Evolutionary conservation across 2,329 filamentous ascomycete species (phyloP).

Genomic region (Amphichorda felina): DNA sequence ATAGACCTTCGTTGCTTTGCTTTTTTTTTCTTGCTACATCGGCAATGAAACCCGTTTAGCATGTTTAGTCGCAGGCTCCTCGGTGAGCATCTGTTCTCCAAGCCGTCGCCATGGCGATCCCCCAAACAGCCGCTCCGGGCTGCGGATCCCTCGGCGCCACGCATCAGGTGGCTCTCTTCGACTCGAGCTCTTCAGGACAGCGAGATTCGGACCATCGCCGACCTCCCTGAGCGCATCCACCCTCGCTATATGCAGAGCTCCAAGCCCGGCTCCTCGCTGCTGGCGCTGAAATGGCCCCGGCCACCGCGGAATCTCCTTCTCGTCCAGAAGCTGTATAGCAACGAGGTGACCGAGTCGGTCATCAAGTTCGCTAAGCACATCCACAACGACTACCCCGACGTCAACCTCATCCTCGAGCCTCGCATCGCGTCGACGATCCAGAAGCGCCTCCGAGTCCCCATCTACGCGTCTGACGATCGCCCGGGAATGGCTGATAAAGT

Average conservation of each 20-base stretch:
- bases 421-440: slow-evolving; percentile 63
- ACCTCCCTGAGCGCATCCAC: slow-evolving; percentile 19
- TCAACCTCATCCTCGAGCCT: slow-evolving; percentile 75
- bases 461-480: slow-evolving; percentile 47
- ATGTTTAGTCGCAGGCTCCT: slow-evolving; percentile 1
- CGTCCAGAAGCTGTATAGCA: slow-evolving; percentile 45
- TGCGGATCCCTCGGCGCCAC: not conserved
- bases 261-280: slow-evolving; percentile 38
- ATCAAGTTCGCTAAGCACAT: slow-evolving; percentile 58
- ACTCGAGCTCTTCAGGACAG: slow-evolving; percentile 13
- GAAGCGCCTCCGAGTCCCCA: slow-evolving; percentile 56
- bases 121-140: not conserved
- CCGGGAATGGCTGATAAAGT: slow-evolving; percentile 62
- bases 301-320: slow-evolving; percentile 45
- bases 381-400: slow-evolving; percentile 63
- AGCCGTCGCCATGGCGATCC: not conserved
- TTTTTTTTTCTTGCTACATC: too few relatives aligned
- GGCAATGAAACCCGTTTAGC: not conserved
- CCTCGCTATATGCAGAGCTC: slow-evolving; percentile 22
- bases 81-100: not conserved
- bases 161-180: not conserved
- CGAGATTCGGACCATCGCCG: slow-evolving; percentile 16
- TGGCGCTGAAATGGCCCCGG: slow-evolving; percentile 41
- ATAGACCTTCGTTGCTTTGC: too few relatives aligned
- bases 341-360: slow-evolving; percentile 38